A percentile compares a stretch with the other conserved stretches of the same genome.
These are phyloP conservation scores for Pseudoneurospora amorphoporcata DNA, from an alignment of 495 filamentous ascomycete genomes.

Conservation along the genomic window DNA sequence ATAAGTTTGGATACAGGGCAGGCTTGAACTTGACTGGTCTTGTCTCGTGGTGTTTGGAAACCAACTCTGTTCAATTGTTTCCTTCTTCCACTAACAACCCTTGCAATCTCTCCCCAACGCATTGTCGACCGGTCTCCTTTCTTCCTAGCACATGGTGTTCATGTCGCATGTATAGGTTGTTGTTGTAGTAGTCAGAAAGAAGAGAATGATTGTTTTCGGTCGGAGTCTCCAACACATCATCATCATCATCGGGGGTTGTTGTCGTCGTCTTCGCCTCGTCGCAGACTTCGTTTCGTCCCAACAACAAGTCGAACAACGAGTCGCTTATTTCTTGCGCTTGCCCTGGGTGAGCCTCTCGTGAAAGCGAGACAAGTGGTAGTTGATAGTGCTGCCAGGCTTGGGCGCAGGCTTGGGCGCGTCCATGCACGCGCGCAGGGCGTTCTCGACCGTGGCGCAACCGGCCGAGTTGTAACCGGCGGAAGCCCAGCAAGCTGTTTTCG, in stretches of 20 bases:
- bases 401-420: conserved; percentile 61
- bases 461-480: conserved; percentile 64
- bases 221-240: no score
- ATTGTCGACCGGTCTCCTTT: no score
- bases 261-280: not conserved
- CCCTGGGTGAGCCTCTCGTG: conserved; percentile 69
- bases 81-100: not conserved
- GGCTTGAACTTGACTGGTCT: not conserved
- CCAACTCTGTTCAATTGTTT: not conserved
- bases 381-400: conserved; percentile 77
- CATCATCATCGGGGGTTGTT: no score
- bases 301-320: not conserved
- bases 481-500: conserved; percentile 77
- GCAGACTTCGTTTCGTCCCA: not conserved
- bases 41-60: not conserved
- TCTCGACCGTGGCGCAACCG: conserved; percentile 72
- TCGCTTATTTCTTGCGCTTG: conserved; percentile 47
- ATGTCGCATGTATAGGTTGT: no score
- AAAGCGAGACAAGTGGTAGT: conserved; percentile 85
- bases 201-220: no score
- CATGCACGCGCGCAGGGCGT: conserved; percentile 84
- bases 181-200: no score
- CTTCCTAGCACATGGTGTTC: not conserved
- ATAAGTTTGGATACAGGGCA: no score
- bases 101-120: not conserved